phyloP scores from a whole-genome alignment of 257 asterid genomes.

The Solanum commersonii region DNA sequence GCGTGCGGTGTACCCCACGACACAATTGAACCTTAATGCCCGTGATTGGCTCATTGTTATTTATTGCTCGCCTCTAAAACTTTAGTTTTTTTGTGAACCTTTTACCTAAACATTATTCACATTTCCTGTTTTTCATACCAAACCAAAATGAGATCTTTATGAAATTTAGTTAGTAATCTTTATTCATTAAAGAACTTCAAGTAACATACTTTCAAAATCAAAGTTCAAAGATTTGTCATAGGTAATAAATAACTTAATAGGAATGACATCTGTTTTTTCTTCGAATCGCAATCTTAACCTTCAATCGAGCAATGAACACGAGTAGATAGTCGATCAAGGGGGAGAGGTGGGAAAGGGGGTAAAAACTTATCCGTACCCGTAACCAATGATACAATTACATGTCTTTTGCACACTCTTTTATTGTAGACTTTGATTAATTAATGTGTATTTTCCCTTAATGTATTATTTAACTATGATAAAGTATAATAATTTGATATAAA shows the following conservation, averaged over 20 bases:
- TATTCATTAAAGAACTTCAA: neutral
- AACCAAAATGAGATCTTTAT: neutral
- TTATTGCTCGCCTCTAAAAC: neutral
- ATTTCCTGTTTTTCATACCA: neutral
- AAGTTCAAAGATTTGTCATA: neutral
- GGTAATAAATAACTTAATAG: too few species aligned
- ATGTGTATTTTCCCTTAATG: neutral
- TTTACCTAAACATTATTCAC: neutral
- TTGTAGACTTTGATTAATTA: neutral
- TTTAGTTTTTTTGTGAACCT: neutral
- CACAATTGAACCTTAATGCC: neutral
- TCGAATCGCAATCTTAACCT: too few species aligned
- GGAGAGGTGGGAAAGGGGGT: neutral
- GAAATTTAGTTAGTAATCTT: neutral
- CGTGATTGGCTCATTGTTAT: constrained; percentile 3
- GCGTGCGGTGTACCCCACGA: constrained; percentile 8
- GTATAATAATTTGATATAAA: neutral
- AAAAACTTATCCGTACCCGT: rapidly evolving
- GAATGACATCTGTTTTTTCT: too few species aligned
- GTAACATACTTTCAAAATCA: neutral
- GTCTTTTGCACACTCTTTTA: neutral
- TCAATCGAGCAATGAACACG: neutral
- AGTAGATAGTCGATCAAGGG: neutral
- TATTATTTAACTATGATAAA: neutral
- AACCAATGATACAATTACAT: neutral